Evolutionary conservation across 495 filamentous ascomycete genomes (phyloP).

Genomic region (Aspergillus asperescens): DNA sequence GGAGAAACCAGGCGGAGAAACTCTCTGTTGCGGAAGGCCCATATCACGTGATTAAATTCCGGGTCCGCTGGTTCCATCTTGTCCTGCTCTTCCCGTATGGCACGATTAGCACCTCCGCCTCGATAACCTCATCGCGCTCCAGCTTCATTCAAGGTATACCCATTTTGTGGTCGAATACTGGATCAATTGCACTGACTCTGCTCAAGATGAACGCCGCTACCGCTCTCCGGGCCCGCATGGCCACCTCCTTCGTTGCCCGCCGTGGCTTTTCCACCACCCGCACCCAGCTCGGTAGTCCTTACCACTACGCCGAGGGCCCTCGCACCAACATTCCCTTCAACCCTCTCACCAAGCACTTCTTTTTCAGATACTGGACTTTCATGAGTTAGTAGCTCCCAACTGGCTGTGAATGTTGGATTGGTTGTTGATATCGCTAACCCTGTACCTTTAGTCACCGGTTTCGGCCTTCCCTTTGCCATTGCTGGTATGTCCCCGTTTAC

Average conservation of each 20-base stretch:
- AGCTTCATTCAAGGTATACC: constrained; percentile 31
- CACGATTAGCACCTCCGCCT: constrained; percentile 13
- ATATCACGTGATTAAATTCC: constrained; percentile 26
- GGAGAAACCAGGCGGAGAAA: constrained; percentile 21
- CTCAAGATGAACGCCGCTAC: constrained; percentile 79
- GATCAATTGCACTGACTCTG: constrained; percentile 14
- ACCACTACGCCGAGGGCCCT: constrained; percentile 98
- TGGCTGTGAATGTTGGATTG: constrained; percentile 8
- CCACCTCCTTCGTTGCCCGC: constrained; percentile 65
- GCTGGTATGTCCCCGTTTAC: constrained; percentile 56
- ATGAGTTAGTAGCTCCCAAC: constrained; percentile 50
- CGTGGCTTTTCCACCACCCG: constrained; percentile 92
- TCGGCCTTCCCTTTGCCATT: constrained; percentile 75
- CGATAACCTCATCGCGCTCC: constrained; percentile 29
- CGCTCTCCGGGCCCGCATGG: constrained; percentile 63
- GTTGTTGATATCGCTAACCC: constrained; percentile 28
- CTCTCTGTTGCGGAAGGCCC: constrained; percentile 5
- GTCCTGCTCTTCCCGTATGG: constrained; percentile 19
- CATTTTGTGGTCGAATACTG: background rate
- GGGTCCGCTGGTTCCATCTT: constrained; percentile 19
- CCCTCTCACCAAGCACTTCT: constrained; percentile 80
- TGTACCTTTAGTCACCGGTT: constrained; percentile 56
- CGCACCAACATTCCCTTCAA: constrained; percentile 95
- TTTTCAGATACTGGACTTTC: constrained; percentile 75
- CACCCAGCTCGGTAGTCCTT: constrained; percentile 77